Evolutionary conservation across 441 rosid genomes (phyloP).

Genomic region (Syzygium malaccense): DNA sequence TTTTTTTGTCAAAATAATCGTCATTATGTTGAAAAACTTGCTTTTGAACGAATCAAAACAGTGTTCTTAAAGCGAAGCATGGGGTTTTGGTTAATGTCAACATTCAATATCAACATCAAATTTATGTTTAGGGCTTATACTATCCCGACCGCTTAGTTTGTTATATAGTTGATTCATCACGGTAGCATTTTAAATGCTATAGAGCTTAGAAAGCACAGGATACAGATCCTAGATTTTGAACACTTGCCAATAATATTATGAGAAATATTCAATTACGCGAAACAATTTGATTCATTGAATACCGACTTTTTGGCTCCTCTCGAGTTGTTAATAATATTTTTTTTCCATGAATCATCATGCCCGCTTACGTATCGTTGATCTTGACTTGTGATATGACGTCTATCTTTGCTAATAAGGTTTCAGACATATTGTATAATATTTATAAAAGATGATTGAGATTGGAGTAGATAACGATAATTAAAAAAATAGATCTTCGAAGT

Average conservation of each 20-base stretch:
- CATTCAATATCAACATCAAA: background rate
- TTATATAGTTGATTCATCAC: background rate
- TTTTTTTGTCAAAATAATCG: too few relatives aligned
- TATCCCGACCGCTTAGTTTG: background rate
- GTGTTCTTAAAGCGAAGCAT: background rate
- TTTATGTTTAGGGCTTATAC: background rate
- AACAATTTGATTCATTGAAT: background rate
- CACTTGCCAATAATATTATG: background rate
- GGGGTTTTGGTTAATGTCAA: background rate
- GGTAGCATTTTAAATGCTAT: background rate
- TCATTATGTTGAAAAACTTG: background rate
- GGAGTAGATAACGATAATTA: too few relatives aligned
- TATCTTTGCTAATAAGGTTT: background rate
- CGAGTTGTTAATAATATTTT: background rate
- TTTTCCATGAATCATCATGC: background rate
- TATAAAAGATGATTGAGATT: too few relatives aligned
- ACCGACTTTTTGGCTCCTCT: background rate
- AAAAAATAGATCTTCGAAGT: too few relatives aligned
- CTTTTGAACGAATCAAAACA: background rate
- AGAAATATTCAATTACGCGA: background rate
- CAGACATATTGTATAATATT: too few relatives aligned
- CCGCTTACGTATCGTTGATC: background rate
- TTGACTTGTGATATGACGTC: background rate
- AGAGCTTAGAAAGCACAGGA: background rate
- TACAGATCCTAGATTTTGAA: background rate